phyloP scores from a whole-genome alignment of 495 filamentous ascomycete species.

The Trichoderma parareesei region DNA sequence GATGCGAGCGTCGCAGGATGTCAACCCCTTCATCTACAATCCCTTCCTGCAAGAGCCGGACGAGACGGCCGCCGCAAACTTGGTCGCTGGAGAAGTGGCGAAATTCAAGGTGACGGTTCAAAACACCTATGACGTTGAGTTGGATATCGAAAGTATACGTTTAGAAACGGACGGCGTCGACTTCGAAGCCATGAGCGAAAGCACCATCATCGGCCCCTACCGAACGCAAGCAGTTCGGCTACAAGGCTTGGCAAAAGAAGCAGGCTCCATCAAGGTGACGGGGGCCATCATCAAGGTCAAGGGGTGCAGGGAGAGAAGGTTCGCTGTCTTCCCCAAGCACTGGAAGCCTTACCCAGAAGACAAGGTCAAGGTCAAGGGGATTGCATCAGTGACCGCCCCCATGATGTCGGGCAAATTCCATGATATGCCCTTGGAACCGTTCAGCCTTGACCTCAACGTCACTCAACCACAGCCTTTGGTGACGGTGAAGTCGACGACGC shows the following conservation, averaged over 20 bases:
- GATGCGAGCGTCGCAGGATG: conserved; percentile 45
- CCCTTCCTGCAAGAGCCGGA: conserved; percentile 67
- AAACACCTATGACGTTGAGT: conserved; percentile 87
- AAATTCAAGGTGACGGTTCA: conserved; percentile 76
- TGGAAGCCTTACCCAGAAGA: conserved; percentile 64
- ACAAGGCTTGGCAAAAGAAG: conserved; percentile 52
- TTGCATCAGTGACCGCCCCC: conserved; percentile 41
- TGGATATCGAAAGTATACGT: conserved; percentile 77
- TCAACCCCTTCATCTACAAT: conserved; percentile 88
- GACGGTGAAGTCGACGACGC: conserved; percentile 62
- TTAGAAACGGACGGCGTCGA: conserved; percentile 62
- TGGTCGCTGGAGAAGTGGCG: conserved; percentile 69
- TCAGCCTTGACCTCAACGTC: conserved; percentile 53
- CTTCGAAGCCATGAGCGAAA: conserved; percentile 57
- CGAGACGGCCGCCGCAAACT: conserved; percentile 48
- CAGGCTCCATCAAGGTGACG: conserved; percentile 62
- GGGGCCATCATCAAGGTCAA: conserved; percentile 74
- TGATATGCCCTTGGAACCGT: conserved; percentile 28
- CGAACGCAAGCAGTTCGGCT: conserved; percentile 72
- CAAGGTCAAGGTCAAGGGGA: conserved; percentile 68
- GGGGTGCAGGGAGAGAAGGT: conserved; percentile 71
- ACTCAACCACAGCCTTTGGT: conserved; percentile 71
- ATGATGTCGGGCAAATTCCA: not conserved
- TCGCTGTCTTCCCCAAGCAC: conserved; percentile 69
- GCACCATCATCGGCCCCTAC: conserved; percentile 65